These are phyloP conservation scores for Candida ulmi DNA, from an alignment of 805 yeast genomes.

Conservation along the genomic window DNA sequence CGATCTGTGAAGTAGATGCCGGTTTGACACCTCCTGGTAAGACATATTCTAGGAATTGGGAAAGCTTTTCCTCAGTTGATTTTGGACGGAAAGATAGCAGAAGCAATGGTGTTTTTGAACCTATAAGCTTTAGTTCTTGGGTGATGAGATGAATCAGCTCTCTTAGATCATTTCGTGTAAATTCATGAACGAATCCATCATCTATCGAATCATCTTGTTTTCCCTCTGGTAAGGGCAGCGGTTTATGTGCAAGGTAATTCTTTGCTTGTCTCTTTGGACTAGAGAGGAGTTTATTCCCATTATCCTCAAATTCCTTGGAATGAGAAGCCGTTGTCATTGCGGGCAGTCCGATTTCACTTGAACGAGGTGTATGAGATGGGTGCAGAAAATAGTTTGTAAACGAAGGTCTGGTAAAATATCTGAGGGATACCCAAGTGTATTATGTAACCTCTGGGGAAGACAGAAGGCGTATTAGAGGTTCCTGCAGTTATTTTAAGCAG, in stretches of 20 bases:
- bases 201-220: conserved; percentile 1
- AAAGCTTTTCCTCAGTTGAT: conserved; percentile 54
- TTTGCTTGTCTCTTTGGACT: conserved; percentile 9
- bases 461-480: no score
- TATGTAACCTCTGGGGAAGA: no score
- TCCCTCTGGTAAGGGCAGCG: conserved; percentile 5
- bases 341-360: not conserved
- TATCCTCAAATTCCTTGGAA: conserved; percentile 11
- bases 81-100: conserved; percentile 75
- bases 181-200: conserved; percentile 33
- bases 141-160: conserved; percentile 67
- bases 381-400: not conserved
- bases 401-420: no score
- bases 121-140: conserved; percentile 62
- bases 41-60: conserved; percentile 48
- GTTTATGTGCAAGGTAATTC: conserved; percentile 1
- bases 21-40: conserved; percentile 52
- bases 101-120: conserved; percentile 66
- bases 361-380: not conserved
- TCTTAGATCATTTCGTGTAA: conserved; percentile 61
- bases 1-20: conserved; percentile 37
- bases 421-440: no score
- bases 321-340: not conserved
- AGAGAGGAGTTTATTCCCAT: conserved; percentile 4
- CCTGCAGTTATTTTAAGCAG: no score